phyloP scores from a whole-genome alignment of 1,139 yeast species.

The Zygosaccharomyces sapae region DNA sequence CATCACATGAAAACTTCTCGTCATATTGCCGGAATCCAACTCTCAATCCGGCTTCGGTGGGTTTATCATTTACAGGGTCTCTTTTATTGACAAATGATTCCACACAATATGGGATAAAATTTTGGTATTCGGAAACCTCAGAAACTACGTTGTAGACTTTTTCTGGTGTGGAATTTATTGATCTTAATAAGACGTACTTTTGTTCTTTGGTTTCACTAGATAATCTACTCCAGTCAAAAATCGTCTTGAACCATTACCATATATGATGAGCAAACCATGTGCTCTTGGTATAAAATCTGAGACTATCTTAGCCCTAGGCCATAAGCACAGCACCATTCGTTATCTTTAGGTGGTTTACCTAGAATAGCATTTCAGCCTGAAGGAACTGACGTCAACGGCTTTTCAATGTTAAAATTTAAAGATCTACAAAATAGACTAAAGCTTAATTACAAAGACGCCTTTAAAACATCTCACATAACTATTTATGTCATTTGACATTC shows the following conservation, averaged over 20 bases:
- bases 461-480: not conserved
- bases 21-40: slow-evolving; percentile 80
- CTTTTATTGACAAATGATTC: slow-evolving; percentile 56
- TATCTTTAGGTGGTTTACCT: not conserved
- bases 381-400: not conserved
- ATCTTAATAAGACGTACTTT: slow-evolving; percentile 22
- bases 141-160: slow-evolving; percentile 55
- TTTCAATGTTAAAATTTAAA: not conserved
- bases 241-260: slow-evolving; percentile 7
- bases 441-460: not conserved
- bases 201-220: slow-evolving; percentile 16
- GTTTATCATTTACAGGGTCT: slow-evolving; percentile 43
- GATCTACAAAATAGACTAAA: not conserved
- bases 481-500: slow-evolving; percentile 81
- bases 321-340: not conserved
- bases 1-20: slow-evolving; percentile 69
- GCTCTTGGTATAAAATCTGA: not conserved
- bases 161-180: slow-evolving; percentile 25
- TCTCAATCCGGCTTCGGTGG: slow-evolving; percentile 62
- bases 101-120: slow-evolving; percentile 82
- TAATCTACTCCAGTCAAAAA: slow-evolving; percentile 13
- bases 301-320: not conserved
- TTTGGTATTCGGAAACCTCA: slow-evolving; percentile 63
- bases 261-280: not conserved
- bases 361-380: not conserved